Evolutionary conservation across 179 eudicot genomes (phyloP).

Genomic region (Beta corolliflora): DNA sequence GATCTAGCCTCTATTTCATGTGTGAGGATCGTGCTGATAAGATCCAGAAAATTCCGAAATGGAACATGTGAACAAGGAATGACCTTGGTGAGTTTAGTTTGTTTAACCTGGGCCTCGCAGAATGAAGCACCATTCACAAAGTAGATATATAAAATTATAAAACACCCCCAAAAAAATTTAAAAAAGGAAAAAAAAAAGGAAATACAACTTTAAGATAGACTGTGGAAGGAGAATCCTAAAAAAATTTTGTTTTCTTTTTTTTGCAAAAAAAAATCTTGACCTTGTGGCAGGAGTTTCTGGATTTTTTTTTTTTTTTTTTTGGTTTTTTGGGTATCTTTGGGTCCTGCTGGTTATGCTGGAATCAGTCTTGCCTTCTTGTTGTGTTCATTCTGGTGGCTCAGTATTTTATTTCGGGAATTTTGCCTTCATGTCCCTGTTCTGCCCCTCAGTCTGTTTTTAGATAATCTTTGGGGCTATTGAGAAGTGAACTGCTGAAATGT

Average conservation of each 20-base stretch:
- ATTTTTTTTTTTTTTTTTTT: constrained; percentile 4
- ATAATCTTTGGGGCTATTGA: constrained; percentile 23
- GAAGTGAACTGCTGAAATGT: constrained; percentile 20
- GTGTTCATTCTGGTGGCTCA: constrained; percentile 8
- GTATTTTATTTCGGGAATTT: constrained; percentile 20
- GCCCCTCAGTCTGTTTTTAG: constrained; percentile 29
- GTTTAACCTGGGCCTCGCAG: constrained; percentile 3
- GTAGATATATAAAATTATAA: constrained; percentile 11
- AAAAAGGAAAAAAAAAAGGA: background rate
- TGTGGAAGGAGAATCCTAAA: constrained; percentile 6
- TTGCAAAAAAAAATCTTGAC: constrained; percentile 18
- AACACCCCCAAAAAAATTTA: background rate
- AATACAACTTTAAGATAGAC: constrained; percentile 4
- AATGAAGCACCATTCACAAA: constrained; percentile 19
- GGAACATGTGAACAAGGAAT: constrained; percentile 11
- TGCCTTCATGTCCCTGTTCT: constrained; percentile 29
- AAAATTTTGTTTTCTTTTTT: background rate
- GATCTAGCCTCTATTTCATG: constrained; percentile 5
- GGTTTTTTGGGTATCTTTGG: background rate
- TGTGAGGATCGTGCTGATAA: constrained; percentile 15
- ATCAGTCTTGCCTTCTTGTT: constrained; percentile 20
- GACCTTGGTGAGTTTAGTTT: constrained; percentile 29
- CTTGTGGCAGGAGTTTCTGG: constrained; percentile 26
- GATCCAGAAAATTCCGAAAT: background rate
- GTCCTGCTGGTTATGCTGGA: constrained; percentile 14